A percentile compares a stretch with the other conserved stretches of the same genome.
Conservation (phyloP, 257 asterid species). For the Lavandula angustifolia region DNA sequence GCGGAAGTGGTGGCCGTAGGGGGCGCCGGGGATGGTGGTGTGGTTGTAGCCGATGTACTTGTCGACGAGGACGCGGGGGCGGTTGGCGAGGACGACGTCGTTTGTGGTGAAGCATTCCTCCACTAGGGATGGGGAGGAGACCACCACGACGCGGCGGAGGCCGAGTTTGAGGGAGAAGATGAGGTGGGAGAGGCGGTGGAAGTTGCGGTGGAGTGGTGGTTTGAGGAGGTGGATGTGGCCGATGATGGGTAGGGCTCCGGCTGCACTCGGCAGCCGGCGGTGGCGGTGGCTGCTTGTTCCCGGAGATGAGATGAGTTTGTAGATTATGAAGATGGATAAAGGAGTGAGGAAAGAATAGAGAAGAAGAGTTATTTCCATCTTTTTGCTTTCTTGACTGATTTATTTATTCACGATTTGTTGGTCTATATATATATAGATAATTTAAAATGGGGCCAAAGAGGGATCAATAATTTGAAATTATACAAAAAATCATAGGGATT, state of each 20-base stretch:
- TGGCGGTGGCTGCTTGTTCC: background rate
- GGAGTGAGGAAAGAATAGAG: conserved; percentile 8
- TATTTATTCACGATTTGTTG: no score
- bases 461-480: no score
- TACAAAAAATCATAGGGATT: no score
- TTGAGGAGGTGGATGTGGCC: conserved; percentile 50
- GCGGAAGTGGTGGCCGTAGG: conserved; percentile 41
- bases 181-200: conserved; percentile 31
- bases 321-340: conserved; percentile 2
- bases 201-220: conserved; percentile 37
- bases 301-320: conserved; percentile 16
- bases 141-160: conserved; percentile 36
- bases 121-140: conserved; percentile 35
- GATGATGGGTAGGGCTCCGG: conserved; percentile 35
- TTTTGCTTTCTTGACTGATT: no score
- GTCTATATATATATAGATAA: no score
- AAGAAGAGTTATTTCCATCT: background rate
- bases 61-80: conserved; percentile 29
- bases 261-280: conserved; percentile 36
- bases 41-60: conserved; percentile 41
- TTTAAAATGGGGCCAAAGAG: no score
- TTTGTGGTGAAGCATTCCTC: conserved; percentile 45
- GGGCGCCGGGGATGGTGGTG: conserved; percentile 23
- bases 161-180: conserved; percentile 44
- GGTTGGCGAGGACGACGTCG: conserved; percentile 34